phyloP scores from a whole-genome alignment of 495 filamentous ascomycete species.

The Usnea hakonensis region DNA sequence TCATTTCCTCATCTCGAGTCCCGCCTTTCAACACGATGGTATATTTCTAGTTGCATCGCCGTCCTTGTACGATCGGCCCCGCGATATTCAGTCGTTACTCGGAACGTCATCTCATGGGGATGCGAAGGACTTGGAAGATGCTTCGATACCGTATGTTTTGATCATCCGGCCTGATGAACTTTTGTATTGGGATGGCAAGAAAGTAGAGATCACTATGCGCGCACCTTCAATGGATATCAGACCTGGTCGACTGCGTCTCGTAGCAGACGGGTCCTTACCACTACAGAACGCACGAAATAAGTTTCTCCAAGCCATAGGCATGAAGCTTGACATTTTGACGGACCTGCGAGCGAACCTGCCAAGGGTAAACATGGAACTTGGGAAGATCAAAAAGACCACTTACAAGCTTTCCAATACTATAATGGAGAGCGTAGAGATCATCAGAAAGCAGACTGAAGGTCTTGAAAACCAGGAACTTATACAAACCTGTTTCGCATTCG shows the following conservation, averaged over 20 bases:
- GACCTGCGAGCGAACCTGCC: conserved; percentile 89
- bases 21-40: conserved; percentile 59
- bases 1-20: conserved; percentile 68
- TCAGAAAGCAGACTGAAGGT: conserved; percentile 72
- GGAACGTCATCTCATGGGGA: conserved; percentile 82
- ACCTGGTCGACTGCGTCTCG: conserved; percentile 74
- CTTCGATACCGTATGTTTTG: conserved; percentile 68
- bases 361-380: conserved; percentile 83
- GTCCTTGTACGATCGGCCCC: conserved; percentile 60
- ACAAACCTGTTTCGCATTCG: conserved; percentile 98
- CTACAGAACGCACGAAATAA: conserved; percentile 67
- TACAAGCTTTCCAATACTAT: conserved; percentile 98
- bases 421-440: conserved; percentile 95
- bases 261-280: conserved; percentile 79
- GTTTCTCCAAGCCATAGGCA: conserved; percentile 68
- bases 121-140: conserved; percentile 54
- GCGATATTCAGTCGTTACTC: conserved; percentile 76
- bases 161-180: conserved; percentile 75
- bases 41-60: conserved; percentile 82
- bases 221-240: conserved; percentile 81
- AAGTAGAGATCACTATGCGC: conserved; percentile 59
- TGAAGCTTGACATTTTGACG: conserved; percentile 76
- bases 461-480: conserved; percentile 92
- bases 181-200: conserved; percentile 74
- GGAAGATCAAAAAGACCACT: conserved; percentile 90